Evolutionary conservation across 2,329 filamentous ascomycete species (phyloP), one percentile per base, ranked within the genome.

Genomic region (Sphaerulina vaccinii): DNA sequence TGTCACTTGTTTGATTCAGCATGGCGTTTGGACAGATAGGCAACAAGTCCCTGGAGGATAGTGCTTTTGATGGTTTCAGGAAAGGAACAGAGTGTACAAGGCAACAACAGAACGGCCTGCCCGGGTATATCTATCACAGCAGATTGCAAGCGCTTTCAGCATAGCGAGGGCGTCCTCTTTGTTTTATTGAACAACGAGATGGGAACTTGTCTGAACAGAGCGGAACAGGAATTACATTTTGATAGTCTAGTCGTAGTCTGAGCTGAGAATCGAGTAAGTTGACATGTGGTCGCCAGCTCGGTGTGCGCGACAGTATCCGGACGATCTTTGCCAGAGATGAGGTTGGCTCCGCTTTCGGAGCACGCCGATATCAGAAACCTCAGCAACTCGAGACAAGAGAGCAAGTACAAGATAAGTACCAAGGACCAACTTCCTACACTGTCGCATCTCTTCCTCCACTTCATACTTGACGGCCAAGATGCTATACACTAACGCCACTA

Each of bases 401-500:
- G n/a, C n/a, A n/a, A n/a, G n/a, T n/a, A n/a, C n/a, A n/a, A n/a
- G n/a, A n/a, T n/a, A n/a, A n/a, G n/a, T n/a, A n/a, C n/a, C n/a
- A n/a, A n/a, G n/a, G n/a, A n/a, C n/a, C n/a, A n/a, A n/a, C n/a
- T n/a, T n/a, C n/a, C n/a, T n/a, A n/a, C n/a, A n/a, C n/a, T n/a
- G n/a, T n/a, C n/a, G n/a, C n/a, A n/a, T n/a, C n/a, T n/a, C n/a
- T n/a, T n/a, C n/a, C n/a, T n/a, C n/a, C n/a, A n/a, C n/a, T n/a
- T n/a, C n/a, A n/a, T n/a, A n/a, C n/a, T n/a, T n/a, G n/a, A n/a
- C n/a, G n/a, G 29, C 8, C 42, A 55, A 27, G 13, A 74, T 73
- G 62, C 64, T 81, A 0, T 78, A 79, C 56, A 71, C 68, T 1
- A 67, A 79, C 57, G 77, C 73, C 7, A 79, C 76, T 2, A 75